These are phyloP conservation scores for Podospora tetraspora DNA, from an alignment of 495 filamentous ascomycete species.

Conservation along the genomic window DNA sequence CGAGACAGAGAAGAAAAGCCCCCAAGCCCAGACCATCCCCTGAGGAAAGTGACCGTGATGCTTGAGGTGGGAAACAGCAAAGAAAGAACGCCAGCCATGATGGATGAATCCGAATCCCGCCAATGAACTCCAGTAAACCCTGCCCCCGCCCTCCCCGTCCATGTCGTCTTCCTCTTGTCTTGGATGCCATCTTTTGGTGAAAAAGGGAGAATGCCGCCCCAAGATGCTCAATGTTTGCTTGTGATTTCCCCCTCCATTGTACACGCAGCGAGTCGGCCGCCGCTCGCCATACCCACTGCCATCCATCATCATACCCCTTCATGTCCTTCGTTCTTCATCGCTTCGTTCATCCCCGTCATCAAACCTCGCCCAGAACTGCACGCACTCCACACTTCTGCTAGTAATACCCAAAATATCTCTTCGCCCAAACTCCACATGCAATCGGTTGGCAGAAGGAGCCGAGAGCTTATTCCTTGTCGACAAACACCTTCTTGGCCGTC, in stretches of 20 bases:
- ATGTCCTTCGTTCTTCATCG: slow-evolving; percentile 1
- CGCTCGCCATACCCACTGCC: neutral
- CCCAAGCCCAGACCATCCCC: neutral
- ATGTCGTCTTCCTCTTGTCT: slow-evolving; percentile 1
- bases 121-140: slow-evolving; percentile 8
- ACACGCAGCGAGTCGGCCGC: neutral
- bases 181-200: slow-evolving; percentile 2
- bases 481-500: slow-evolving; percentile 51
- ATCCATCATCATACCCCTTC: slow-evolving; percentile 11
- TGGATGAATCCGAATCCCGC: neutral
- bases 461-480: slow-evolving; percentile 28
- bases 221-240: neutral
- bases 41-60: neutral
- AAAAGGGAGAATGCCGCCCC: slow-evolving; percentile 7
- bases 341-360: neutral
- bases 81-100: neutral
- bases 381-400: neutral
- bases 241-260: neutral
- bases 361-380: neutral
- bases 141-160: neutral
- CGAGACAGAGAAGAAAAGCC: neutral
- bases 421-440: neutral
- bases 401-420: neutral
- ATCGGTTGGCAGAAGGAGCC: neutral
- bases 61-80: neutral